Conservation (phyloP, 75 land plant genomes). For the Ceratopteris richardii region DNA sequence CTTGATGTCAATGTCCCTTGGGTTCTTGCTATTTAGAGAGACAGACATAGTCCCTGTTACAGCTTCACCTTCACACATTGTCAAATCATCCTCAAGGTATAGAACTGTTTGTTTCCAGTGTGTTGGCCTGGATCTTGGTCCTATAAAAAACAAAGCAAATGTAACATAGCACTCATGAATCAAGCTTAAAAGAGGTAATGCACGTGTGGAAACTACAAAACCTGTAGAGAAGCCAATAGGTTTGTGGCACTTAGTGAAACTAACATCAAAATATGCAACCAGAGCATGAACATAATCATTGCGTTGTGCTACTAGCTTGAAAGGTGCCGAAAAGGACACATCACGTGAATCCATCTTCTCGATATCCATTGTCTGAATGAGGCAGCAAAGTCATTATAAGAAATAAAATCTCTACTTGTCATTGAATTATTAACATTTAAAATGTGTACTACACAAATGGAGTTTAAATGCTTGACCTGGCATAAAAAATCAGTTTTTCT, state of each 20-base stretch:
- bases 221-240: conserved; percentile 92
- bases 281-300: conserved; percentile 94
- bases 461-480: too few species aligned
- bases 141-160: conserved; percentile 24
- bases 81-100: conserved; percentile 87
- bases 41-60: conserved; percentile 70
- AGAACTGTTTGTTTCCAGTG: conserved; percentile 99
- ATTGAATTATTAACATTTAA: too few species aligned
- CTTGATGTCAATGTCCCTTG: conserved; percentile 85
- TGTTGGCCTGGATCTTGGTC: conserved; percentile 79
- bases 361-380: conserved; percentile 86
- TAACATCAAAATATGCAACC: conserved; percentile 95
- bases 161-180: too few species aligned
- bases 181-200: too few species aligned
- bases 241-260: conserved; percentile 95
- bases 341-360: conserved; percentile 91
- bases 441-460: too few species aligned
- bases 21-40: conserved; percentile 76
- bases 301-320: conserved; percentile 83
- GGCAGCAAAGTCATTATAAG: conserved; percentile 8
- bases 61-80: conserved; percentile 87
- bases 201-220: conserved; percentile 8
- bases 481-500: too few species aligned
- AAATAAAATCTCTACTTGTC: neutral
- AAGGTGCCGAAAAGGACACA: conserved; percentile 90